These are phyloP conservation scores for Hygrophoropsis aurantiaca DNA, from an alignment of 768 basidiomycete genomes.

Conservation along the genomic window DNA sequence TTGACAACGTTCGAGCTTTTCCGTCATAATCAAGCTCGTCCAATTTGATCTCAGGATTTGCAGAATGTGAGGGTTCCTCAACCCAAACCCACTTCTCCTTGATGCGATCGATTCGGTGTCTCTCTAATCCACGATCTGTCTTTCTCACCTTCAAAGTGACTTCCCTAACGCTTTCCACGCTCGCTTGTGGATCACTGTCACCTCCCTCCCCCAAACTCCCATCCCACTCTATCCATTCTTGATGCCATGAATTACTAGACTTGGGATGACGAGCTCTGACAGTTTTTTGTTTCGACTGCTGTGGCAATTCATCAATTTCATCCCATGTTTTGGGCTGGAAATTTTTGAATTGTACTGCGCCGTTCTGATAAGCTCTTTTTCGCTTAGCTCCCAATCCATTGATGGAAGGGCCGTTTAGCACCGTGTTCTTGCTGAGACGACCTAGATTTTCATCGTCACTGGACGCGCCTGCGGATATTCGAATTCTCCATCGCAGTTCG, in stretches of 20 bases:
- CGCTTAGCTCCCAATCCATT: constrained; percentile 44
- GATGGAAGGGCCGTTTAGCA: constrained; percentile 22
- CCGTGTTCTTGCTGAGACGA: constrained; percentile 20
- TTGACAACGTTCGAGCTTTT: constrained; percentile 6
- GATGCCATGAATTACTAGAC: constrained; percentile 42
- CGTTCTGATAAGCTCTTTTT: constrained; percentile 33
- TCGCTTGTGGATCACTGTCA: constrained; percentile 29
- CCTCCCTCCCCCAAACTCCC: constrained; percentile 28
- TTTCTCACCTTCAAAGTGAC: constrained; percentile 59
- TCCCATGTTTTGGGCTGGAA: constrained; percentile 75
- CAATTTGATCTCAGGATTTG: constrained; percentile 26
- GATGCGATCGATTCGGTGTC: constrained; percentile 68
- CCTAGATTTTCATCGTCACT: constrained; percentile 67
- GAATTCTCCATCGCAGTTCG: constrained; percentile 83
- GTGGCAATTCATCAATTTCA: constrained; percentile 39
- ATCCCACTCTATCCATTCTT: constrained; percentile 41
- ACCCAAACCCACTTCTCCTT: constrained; percentile 71
- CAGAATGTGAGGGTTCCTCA: constrained; percentile 5
- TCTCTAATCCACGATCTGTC: constrained; percentile 57
- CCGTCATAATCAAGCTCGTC: constrained; percentile 13
- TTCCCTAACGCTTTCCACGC: constrained; percentile 44
- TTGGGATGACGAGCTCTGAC: constrained; percentile 40
- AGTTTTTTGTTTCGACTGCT: constrained; percentile 39
- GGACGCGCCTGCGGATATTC: constrained; percentile 54
- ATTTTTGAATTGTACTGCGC: constrained; percentile 49